Base-by-base conservation (phyloP, 148 eudicot genomes). In the Hydrangea macrophylla region DNA sequence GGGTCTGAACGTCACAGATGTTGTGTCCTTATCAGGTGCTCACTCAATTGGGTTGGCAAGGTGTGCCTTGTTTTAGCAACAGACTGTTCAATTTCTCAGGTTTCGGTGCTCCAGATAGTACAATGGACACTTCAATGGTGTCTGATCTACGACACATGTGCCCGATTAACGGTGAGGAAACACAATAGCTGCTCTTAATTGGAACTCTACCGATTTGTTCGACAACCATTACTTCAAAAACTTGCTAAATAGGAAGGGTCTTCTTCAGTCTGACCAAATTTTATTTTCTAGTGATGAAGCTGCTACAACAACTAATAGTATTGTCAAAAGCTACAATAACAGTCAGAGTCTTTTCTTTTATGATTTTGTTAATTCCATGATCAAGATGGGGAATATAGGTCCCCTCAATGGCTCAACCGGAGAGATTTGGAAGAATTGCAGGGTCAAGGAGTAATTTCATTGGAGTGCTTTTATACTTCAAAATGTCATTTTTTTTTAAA, bases 191-290 rank as follows among this genome's bases (percentile, higher is more conserved):
- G 59, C 92, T n/a, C 87, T 87, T 3, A 89, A 87, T 59, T 78
- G 74, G 32, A 82, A 71, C 45, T 84, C 92, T 2, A 81, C 72
- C 0, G 78, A 87, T 40, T 40, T 83, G 55, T 87, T 87, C 51
- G 92, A 87, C 76, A 87, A 80, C 68, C 85, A 85, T 36, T 87
- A 85, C 78, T 87, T 77, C 62, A 65, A 67, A 18, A 87, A 87
- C 68, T 75, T n/a, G n/a, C n/a, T n/a, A n/a, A n/a, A n/a, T n/a
- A n/a, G n/a, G n/a, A n/a, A n/a, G n/a, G n/a, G n/a, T n/a, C n/a
- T n/a, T n/a, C n/a, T n/a, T n/a, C n/a, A n/a, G n/a, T n/a, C n/a
- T n/a, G n/a, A n/a, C n/a, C n/a, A n/a, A n/a, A n/a, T n/a, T n/a
- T n/a, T n/a, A n/a, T n/a, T n/a, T n/a, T n/a, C n/a, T n/a, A n/a